Base-by-base conservation (phyloP, 2,329 filamentous ascomycete species). In the Fusarium sp. region DNA sequence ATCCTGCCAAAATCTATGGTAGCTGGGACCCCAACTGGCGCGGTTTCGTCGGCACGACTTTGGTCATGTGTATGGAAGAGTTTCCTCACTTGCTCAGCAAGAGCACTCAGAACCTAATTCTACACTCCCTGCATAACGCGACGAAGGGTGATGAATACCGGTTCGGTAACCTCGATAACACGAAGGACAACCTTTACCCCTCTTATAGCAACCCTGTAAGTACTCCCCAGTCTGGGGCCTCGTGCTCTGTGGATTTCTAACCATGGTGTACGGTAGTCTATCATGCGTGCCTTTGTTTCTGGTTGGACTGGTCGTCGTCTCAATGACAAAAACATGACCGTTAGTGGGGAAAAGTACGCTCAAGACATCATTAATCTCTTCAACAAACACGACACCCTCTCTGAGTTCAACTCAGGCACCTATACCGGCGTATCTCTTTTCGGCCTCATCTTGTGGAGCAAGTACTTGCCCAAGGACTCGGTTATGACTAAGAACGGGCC, bases 21-120 rank as follows among this genome's bases (percentile, higher is more conserved):
- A 85, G 86, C 1, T 91, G 88, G 87, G 90, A 91, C 71, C 89
- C 89, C 4, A 91, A 91, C 68, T 91, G 89, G 89, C 83, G 90
- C 55, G 89, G 89, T 2, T 91, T 91, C 63, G 83, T 91, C 38
- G 88, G 88, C 18, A 90, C 88, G 0, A 85, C 88, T 0, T 83
- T 91, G 20, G 85, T 91, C 31, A 81, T 91, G 44, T 86, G 86
- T 31, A 81, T 90, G 28, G 89, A 91, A 75, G 89, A 91, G 70
- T 91, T 88, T 59, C 78, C 83, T 0, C 77, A 86, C 63, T 81
- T 91, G 3, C 70, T 86, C 7, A 81, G 78, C 56, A 70, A 78
- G 56, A 55, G 74, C 7, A 82, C 82, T 0, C 79, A 83, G 53
- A 63, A 76, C 0, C 81, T 86, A 22, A 87, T 91, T 61, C 77